Percentiles rank a stretch among this genome's conserved stretches.
Evolutionary conservation across 1,284 basidiomycete species (phyloP).

Genomic region (Peniophora sp.): DNA sequence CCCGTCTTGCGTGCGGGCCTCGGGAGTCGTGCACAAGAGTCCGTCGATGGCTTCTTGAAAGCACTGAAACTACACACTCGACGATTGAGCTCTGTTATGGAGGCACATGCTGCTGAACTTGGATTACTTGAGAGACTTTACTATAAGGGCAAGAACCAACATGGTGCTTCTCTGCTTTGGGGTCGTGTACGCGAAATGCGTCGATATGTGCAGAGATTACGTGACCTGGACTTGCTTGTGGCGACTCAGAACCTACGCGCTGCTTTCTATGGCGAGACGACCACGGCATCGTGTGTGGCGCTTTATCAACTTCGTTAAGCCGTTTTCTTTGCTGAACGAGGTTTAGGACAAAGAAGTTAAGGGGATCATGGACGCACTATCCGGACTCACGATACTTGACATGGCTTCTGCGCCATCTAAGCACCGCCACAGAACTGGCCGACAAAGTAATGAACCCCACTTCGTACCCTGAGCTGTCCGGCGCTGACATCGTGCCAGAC

Average conservation of each 20-base stretch:
- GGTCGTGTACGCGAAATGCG: slow-evolving; percentile 53
- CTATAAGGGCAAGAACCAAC: slow-evolving; percentile 78
- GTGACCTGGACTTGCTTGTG: slow-evolving; percentile 31
- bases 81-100: slow-evolving; percentile 36
- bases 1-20: not conserved
- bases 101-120: slow-evolving; percentile 44
- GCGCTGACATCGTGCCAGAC: not conserved
- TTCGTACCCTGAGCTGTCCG: not conserved
- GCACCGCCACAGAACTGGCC: slow-evolving; percentile 27
- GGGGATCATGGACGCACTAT: slow-evolving; percentile 52
- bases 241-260: slow-evolving; percentile 40
- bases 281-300: slow-evolving; percentile 28
- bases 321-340: slow-evolving; percentile 1
- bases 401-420: slow-evolving; percentile 27
- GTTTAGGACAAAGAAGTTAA: slow-evolving; percentile 38
- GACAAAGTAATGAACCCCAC: slow-evolving; percentile 30
- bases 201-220: slow-evolving; percentile 43
- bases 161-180: slow-evolving; percentile 66
- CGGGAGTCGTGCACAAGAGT: slow-evolving; percentile 18
- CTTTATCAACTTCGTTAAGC: not conserved
- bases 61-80: slow-evolving; percentile 46
- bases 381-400: slow-evolving; percentile 32
- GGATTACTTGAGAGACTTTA: slow-evolving; percentile 58
- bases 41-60: slow-evolving; percentile 52
- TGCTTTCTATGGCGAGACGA: slow-evolving; percentile 47